Conservation (phyloP, 2,329 filamentous ascomycete genomes). For the Rachicladosporium sp. region DNA sequence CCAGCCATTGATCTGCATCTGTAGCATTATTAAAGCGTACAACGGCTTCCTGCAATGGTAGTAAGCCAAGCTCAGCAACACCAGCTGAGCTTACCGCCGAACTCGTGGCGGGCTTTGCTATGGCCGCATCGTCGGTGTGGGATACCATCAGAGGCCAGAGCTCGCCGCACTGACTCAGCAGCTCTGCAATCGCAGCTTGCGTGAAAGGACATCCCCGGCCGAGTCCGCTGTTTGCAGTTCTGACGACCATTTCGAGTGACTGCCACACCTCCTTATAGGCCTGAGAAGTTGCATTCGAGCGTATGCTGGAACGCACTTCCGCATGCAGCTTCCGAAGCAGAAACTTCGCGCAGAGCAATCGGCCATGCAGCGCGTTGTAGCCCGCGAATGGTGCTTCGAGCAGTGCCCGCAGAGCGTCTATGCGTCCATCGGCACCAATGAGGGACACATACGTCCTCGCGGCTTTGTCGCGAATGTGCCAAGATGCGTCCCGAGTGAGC, state of each 20-base stretch:
- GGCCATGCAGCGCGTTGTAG: constrained; percentile 23
- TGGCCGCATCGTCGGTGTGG: too few relatives aligned
- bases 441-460: constrained; percentile 50
- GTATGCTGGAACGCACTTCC: not conserved
- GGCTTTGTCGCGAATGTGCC: constrained; percentile 73
- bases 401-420: constrained; percentile 4
- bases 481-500: constrained; percentile 57
- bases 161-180: too few relatives aligned
- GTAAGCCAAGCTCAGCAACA: too few relatives aligned
- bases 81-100: too few relatives aligned
- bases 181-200: too few relatives aligned
- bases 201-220: too few relatives aligned
- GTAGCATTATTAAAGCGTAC: constrained; percentile 1
- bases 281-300: not conserved
- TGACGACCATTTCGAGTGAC: not conserved
- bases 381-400: constrained; percentile 1
- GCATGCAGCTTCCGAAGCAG: constrained; percentile 6
- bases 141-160: too few relatives aligned
- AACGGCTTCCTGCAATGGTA: not conserved
- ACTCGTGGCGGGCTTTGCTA: too few relatives aligned
- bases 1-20: constrained; percentile 5
- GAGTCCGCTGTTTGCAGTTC: too few relatives aligned
- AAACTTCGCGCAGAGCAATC: constrained; percentile 20
- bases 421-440: constrained; percentile 7
- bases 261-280: not conserved